These are phyloP conservation scores for Parathielavia appendiculata DNA, from an alignment of 495 filamentous ascomycete genomes.

Conservation along the genomic window DNA sequence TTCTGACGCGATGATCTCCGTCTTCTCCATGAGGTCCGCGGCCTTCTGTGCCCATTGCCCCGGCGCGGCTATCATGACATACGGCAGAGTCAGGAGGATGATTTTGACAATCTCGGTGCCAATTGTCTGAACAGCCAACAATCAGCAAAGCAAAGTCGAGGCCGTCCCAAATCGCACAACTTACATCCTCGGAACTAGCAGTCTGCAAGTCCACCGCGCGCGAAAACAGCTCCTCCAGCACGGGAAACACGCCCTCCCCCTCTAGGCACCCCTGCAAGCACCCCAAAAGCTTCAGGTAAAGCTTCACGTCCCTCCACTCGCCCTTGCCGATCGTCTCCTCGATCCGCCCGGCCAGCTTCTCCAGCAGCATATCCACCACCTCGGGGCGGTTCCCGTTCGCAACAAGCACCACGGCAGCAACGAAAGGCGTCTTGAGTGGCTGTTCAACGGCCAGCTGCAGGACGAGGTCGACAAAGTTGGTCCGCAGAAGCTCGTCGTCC, in stretches of 20 bases:
- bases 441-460: conserved; percentile 81
- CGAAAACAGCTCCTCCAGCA: conserved; percentile 79
- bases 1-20: conserved; percentile 81
- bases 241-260: conserved; percentile 77
- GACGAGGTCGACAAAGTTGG: conserved; percentile 62
- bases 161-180: conserved; percentile 26
- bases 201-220: conserved; percentile 85
- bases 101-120: conserved; percentile 91
- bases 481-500: conserved; percentile 65
- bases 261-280: conserved; percentile 74
- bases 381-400: conserved; percentile 70
- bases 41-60: conserved; percentile 64
- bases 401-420: conserved; percentile 72
- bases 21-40: conserved; percentile 76
- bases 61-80: conserved; percentile 69
- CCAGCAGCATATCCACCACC: conserved; percentile 61
- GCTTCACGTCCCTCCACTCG: conserved; percentile 86
- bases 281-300: conserved; percentile 78
- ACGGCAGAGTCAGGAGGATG: conserved; percentile 88
- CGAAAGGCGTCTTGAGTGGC: conserved; percentile 92
- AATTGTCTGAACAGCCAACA: conserved; percentile 50
- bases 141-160: conserved; percentile 12
- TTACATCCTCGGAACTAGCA: conserved; percentile 81
- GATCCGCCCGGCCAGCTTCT: conserved; percentile 49
- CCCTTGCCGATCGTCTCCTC: conserved; percentile 63